These are phyloP conservation scores for Margaritispora aquatica DNA, from an alignment of 495 filamentous ascomycete genomes.

Conservation along the genomic window DNA sequence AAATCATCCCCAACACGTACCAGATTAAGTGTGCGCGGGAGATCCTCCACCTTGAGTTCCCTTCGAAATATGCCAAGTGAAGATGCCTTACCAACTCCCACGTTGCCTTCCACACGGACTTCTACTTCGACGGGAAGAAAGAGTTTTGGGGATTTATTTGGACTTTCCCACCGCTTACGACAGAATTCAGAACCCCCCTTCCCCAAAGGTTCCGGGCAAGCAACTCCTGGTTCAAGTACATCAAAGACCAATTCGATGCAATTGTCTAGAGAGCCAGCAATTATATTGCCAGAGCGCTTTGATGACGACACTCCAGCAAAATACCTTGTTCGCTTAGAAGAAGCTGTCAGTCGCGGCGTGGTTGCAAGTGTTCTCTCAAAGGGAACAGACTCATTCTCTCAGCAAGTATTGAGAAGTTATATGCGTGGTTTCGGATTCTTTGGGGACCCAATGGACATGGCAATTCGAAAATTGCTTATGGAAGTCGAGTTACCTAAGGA, in stretches of 20 bases:
- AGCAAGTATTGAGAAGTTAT: constrained; percentile 79
- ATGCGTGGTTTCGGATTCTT: constrained; percentile 94
- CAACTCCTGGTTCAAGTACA: constrained; percentile 55
- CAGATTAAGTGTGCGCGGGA: constrained; percentile 51
- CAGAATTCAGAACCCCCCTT: constrained; percentile 67
- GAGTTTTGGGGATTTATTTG: constrained; percentile 86
- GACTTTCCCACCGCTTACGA: constrained; percentile 61
- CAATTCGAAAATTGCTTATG: constrained; percentile 90
- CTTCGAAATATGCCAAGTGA: constrained; percentile 47
- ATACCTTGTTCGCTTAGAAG: constrained; percentile 78
- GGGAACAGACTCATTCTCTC: constrained; percentile 74
- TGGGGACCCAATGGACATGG: constrained; percentile 96
- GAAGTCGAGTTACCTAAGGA: constrained; percentile 94
- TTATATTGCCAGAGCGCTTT: constrained; percentile 72
- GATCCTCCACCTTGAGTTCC: constrained; percentile 90
- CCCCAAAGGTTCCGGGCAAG: constrained; percentile 53
- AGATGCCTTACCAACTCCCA: constrained; percentile 52
- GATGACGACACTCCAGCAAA: constrained; percentile 87
- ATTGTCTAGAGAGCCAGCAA: constrained; percentile 45
- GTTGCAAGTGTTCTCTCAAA: constrained; percentile 81
- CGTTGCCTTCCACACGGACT: constrained; percentile 50
- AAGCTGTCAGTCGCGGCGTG: constrained; percentile 65
- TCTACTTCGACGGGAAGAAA: constrained; percentile 82
- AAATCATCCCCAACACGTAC: constrained; percentile 63
- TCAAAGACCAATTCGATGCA: constrained; percentile 71